Conservation (phyloP, 2,329 filamentous ascomycete species). For the Torrubiellomyces zombiae region DNA sequence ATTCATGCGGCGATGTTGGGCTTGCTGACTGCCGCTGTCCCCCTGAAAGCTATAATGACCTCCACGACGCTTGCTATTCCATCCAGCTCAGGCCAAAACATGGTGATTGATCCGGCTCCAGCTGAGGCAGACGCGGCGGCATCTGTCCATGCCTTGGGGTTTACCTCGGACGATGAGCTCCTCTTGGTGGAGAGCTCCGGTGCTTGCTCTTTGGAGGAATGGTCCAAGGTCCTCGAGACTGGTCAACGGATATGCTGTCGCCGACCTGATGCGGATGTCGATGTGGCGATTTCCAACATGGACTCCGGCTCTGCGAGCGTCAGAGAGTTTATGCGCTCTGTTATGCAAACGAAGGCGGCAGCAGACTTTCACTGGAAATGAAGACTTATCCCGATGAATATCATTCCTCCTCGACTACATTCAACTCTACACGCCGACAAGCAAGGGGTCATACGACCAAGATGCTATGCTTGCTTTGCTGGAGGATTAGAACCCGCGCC, state of each 20-base stretch:
- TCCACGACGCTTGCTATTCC: slow-evolving; percentile 47
- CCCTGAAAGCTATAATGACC: slow-evolving; percentile 56
- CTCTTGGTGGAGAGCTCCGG: slow-evolving; percentile 73
- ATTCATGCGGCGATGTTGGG: slow-evolving; percentile 65
- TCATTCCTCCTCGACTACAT: too few species aligned
- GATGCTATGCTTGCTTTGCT: too few species aligned
- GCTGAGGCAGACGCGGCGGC: slow-evolving; percentile 43
- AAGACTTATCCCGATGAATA: slow-evolving; percentile 7
- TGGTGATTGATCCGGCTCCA: slow-evolving; percentile 44
- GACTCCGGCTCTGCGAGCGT: slow-evolving; percentile 28
- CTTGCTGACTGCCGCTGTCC: slow-evolving; percentile 67
- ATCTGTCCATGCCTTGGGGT: slow-evolving; percentile 71
- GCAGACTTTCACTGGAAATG: slow-evolving; percentile 42
- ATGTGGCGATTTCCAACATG: slow-evolving; percentile 29
- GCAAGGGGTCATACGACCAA: slow-evolving; percentile 1
- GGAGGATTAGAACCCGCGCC: too few species aligned
- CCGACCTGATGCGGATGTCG: slow-evolving; percentile 18
- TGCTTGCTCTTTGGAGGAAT: slow-evolving; percentile 55
- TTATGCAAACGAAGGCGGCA: slow-evolving; percentile 37
- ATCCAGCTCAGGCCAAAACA: slow-evolving; percentile 19
- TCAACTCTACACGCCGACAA: too few species aligned
- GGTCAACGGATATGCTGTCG: slow-evolving; percentile 50
- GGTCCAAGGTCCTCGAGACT: slow-evolving; percentile 51
- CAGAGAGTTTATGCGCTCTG: slow-evolving; percentile 43
- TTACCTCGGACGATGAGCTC: slow-evolving; percentile 56